Percentiles rank a stretch among this genome's conserved stretches.
Conservation (phyloP, 306 rosid genomes). For the Cicer pinnatifidum region DNA sequence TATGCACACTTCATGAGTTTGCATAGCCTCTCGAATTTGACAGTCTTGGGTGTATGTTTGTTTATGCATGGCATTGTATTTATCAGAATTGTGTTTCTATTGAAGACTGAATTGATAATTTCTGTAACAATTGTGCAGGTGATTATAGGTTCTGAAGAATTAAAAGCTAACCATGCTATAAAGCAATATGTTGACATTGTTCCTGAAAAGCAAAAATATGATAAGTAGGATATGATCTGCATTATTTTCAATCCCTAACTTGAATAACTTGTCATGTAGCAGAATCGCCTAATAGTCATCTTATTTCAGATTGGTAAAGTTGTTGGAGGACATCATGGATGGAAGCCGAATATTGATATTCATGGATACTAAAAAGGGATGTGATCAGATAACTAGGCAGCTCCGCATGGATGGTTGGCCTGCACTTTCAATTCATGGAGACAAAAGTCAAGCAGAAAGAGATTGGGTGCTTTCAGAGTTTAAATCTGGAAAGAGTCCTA, state of each 20-base stretch:
- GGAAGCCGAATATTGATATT: slow-evolving; percentile 94
- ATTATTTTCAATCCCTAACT: slow-evolving; percentile 32
- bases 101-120: slow-evolving; percentile 27
- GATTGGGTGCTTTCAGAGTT: slow-evolving; percentile 99
- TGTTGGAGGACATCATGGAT: slow-evolving; percentile 97
- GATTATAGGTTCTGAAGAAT: slow-evolving; percentile 80
- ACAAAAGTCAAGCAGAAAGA: slow-evolving; percentile 99
- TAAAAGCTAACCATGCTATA: slow-evolving; percentile 95
- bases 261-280: neutral
- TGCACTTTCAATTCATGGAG: slow-evolving; percentile 97
- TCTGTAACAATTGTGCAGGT: slow-evolving; percentile 63
- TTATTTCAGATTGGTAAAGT: slow-evolving; percentile 81
- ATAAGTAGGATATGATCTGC: slow-evolving; percentile 64
- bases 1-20: neutral
- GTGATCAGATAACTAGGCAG: slow-evolving; percentile 92
- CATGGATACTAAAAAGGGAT: slow-evolving; percentile 98
- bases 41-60: slow-evolving; percentile 6
- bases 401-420: slow-evolving; percentile 99
- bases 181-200: slow-evolving; percentile 88
- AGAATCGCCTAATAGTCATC: slow-evolving; percentile 38
- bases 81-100: slow-evolving; percentile 11
- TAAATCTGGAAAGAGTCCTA: slow-evolving; percentile 96
- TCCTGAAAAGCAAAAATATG: slow-evolving; percentile 94
- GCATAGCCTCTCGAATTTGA: neutral
- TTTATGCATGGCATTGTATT: slow-evolving; percentile 10